These are phyloP conservation scores for Quercus phellos DNA, from an alignment of 331 rosid genomes.

Conservation along the genomic window DNA sequence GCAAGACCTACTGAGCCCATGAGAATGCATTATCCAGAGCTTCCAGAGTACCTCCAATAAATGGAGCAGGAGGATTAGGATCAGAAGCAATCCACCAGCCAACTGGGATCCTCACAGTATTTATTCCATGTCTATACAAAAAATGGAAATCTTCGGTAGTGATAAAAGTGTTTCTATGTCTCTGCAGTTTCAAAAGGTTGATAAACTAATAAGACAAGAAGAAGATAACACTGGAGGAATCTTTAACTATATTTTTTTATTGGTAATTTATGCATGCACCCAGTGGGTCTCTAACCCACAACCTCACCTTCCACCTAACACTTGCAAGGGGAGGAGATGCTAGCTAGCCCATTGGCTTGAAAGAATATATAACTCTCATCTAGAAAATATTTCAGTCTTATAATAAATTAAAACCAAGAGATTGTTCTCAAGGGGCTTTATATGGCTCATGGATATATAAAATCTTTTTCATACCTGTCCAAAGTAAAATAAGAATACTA, in stretches of 20 bases:
- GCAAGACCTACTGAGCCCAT: conserved; percentile 85
- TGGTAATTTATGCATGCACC: too few relatives aligned
- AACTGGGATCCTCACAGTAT: conserved; percentile 92
- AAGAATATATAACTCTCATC: background rate
- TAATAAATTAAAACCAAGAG: background rate
- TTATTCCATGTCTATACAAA: conserved; percentile 77
- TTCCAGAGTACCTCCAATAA: conserved; percentile 79
- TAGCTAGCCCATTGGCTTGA: too few relatives aligned
- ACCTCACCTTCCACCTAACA: too few relatives aligned
- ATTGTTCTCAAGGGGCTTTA: background rate
- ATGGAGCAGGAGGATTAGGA: conserved; percentile 93
- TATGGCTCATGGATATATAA: background rate
- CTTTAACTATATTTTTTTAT: too few relatives aligned
- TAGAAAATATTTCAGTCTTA: background rate
- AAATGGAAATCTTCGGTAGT: conserved; percentile 72
- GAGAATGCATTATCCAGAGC: conserved; percentile 89
- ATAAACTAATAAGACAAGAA: conserved; percentile 20
- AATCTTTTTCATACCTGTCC: background rate
- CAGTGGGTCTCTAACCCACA: too few relatives aligned
- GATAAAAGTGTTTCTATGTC: conserved; percentile 79
- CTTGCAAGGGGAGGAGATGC: too few relatives aligned
- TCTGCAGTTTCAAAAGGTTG: conserved; percentile 51
- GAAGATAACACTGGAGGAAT: background rate
- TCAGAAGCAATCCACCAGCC: conserved; percentile 99
- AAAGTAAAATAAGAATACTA: background rate